These are phyloP conservation scores for Xylaria sp. DNA, from an alignment of 2,329 filamentous ascomycete species.

Conservation along the genomic window DNA sequence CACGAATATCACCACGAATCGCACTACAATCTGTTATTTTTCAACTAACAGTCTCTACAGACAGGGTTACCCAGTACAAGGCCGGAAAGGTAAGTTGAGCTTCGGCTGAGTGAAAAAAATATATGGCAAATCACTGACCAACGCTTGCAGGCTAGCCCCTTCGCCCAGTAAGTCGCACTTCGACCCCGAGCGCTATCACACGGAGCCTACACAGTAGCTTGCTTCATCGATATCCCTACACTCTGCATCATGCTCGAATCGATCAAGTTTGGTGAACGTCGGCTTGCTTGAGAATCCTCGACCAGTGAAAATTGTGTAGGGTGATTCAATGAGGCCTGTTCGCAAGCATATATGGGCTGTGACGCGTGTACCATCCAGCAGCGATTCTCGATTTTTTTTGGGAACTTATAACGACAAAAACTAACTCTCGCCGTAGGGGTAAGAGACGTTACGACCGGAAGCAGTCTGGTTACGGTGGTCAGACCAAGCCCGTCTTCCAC, in stretches of 20 bases:
- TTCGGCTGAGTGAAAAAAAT: background rate
- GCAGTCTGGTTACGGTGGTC: slow-evolving; percentile 75
- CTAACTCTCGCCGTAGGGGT: slow-evolving; percentile 30
- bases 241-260: background rate
- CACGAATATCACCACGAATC: background rate
- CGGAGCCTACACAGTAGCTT: background rate
- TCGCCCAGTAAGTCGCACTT: slow-evolving; percentile 40
- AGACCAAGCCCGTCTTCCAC: slow-evolving; percentile 99
- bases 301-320: background rate
- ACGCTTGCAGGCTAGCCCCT: slow-evolving; percentile 33
- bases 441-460: slow-evolving; percentile 39
- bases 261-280: background rate
- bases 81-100: slow-evolving; percentile 39
- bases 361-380: background rate
- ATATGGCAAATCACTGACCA: slow-evolving; percentile 22
- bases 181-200: slow-evolving; percentile 1
- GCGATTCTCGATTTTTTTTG: no score
- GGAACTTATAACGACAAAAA: background rate
- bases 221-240: background rate
- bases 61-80: slow-evolving; percentile 43
- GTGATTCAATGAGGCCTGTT: background rate
- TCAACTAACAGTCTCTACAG: slow-evolving; percentile 25
- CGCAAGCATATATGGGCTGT: background rate
- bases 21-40: background rate
- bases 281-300: background rate